phyloP scores from a whole-genome alignment of 257 asterid species.

The Agastache rugosa region DNA sequence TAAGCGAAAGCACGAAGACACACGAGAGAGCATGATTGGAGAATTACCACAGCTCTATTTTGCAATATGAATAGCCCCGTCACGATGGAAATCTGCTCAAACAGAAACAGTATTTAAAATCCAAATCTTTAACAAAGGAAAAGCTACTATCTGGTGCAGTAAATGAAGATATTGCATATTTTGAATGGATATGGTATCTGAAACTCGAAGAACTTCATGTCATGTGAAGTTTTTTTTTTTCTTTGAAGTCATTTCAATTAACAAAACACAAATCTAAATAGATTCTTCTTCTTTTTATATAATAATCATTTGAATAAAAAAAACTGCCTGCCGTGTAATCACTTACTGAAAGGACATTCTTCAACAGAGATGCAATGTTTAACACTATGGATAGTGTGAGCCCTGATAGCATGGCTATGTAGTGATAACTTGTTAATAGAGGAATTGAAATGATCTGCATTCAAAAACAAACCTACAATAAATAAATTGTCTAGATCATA shows the following conservation, averaged over 20 bases:
- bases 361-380: constrained; percentile 66
- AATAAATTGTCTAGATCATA: constrained; percentile 15
- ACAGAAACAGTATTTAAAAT: background rate
- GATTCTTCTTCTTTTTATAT: no score
- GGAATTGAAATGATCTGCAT: constrained; percentile 75
- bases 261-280: no score
- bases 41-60: constrained; percentile 82
- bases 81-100: constrained; percentile 67
- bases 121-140: background rate
- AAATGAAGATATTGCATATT: no score
- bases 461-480: constrained; percentile 4
- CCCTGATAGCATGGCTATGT: constrained; percentile 76
- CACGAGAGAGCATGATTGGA: background rate
- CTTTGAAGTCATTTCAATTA: no score
- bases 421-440: constrained; percentile 75
- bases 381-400: constrained; percentile 53
- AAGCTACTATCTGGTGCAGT: background rate
- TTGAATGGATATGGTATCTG: no score
- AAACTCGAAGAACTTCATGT: no score
- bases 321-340: background rate
- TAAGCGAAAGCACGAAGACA: background rate
- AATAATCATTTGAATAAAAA: no score
- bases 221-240: no score
- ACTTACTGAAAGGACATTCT: constrained; percentile 76
- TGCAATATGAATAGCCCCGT: constrained; percentile 81